phyloP scores from a whole-genome alignment of 345 rosid genomes.

The Ceriops tagal region DNA sequence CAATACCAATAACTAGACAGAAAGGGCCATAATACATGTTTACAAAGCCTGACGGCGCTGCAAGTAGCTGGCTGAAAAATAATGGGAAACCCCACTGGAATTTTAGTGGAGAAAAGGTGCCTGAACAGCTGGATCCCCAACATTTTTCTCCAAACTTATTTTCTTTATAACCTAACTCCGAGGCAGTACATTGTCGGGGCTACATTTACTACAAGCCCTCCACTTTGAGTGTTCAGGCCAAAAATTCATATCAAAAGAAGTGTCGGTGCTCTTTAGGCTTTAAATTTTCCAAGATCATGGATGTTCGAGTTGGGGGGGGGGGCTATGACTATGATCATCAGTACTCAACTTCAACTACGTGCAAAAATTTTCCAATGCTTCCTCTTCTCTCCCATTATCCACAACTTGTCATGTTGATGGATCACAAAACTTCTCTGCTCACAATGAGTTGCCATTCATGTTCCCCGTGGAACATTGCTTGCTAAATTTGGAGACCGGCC shows the following conservation, averaged over 20 bases:
- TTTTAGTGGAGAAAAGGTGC: no score
- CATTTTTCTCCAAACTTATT: no score
- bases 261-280: constrained; percentile 16
- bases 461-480: constrained; percentile 7
- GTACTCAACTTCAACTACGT: constrained; percentile 9
- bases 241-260: constrained; percentile 12
- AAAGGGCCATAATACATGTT: no score
- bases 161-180: no score
- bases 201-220: no score
- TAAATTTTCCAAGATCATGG: background rate
- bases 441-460: constrained; percentile 10
- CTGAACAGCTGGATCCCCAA: no score
- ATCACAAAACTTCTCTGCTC: background rate
- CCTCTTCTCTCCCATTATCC: constrained; percentile 14
- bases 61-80: no score
- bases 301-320: constrained; percentile 14
- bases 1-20: no score
- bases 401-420: constrained; percentile 11
- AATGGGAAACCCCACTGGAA: no score
- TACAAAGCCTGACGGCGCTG: no score
- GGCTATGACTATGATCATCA: constrained; percentile 17
- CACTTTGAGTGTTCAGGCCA: constrained; percentile 5
- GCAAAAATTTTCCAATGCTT: constrained; percentile 24
- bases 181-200: no score
- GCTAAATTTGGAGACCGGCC: background rate